phyloP scores from a whole-genome alignment of 805 yeast species.

The Teunomyces lycoperdinae region DNA sequence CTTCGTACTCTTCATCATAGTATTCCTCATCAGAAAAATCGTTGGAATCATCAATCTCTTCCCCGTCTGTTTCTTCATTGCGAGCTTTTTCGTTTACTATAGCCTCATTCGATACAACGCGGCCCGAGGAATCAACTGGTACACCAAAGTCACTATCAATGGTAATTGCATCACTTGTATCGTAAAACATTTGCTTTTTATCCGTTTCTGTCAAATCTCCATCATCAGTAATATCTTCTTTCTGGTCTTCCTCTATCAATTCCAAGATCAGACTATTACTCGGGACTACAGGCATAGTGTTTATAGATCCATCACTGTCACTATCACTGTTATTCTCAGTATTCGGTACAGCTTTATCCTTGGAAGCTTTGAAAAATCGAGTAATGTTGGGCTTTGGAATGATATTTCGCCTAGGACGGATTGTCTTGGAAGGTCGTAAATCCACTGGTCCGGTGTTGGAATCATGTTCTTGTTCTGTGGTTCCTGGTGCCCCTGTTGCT shows the following conservation, averaged over 20 bases:
- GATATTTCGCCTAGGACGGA: not conserved
- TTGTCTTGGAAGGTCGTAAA: not conserved
- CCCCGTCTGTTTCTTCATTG: constrained; percentile 5
- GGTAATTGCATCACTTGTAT: constrained; percentile 19
- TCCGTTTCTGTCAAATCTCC: constrained; percentile 14
- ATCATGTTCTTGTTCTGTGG: not conserved
- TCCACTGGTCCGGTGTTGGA: not conserved
- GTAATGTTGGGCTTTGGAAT: constrained; percentile 7
- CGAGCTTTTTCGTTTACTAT: constrained; percentile 3
- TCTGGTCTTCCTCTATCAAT: constrained; percentile 16
- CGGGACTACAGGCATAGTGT: constrained; percentile 7
- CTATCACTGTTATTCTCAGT: constrained; percentile 8
- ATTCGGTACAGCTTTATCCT: constrained; percentile 1
- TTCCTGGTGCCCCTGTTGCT: not conserved
- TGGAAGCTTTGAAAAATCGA: constrained; percentile 9
- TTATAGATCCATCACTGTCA: constrained; percentile 13
- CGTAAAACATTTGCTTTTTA: constrained; percentile 5
- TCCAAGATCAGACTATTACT: constrained; percentile 13
- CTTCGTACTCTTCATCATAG: constrained; percentile 24
- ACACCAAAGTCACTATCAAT: constrained; percentile 33
- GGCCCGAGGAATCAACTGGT: constrained; percentile 21
- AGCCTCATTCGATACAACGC: constrained; percentile 12
- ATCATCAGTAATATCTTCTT: constrained; percentile 13
- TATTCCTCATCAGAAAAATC: constrained; percentile 21
- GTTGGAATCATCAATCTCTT: constrained; percentile 11